These are phyloP conservation scores for Xylaria grammica DNA, from an alignment of 495 filamentous ascomycete species.

Conservation along the genomic window DNA sequence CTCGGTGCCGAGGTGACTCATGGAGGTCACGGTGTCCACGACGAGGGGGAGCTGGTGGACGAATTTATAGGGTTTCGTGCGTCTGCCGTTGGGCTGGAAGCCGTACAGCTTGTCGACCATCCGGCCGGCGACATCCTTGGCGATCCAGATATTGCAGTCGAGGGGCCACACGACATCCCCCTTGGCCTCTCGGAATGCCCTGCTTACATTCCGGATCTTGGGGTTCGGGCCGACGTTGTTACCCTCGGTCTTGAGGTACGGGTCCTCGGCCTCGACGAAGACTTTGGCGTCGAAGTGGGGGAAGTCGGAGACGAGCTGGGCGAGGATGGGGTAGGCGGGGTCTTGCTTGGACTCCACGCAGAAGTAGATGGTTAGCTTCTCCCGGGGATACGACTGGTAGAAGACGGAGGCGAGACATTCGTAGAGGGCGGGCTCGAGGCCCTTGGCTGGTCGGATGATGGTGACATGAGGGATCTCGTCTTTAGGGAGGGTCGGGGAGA, in stretches of 20 bases:
- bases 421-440: constrained; percentile 87
- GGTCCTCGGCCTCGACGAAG: constrained; percentile 88
- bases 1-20: constrained; percentile 40
- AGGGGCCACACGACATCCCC: constrained; percentile 93
- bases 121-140: constrained; percentile 73
- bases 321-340: constrained; percentile 76
- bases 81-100: constrained; percentile 46
- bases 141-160: constrained; percentile 96
- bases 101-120: constrained; percentile 90
- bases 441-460: constrained; percentile 91
- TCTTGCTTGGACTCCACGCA: constrained; percentile 81
- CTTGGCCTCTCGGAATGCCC: constrained; percentile 91
- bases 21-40: constrained; percentile 66
- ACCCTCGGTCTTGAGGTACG: constrained; percentile 61
- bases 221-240: constrained; percentile 89
- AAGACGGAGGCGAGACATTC: constrained; percentile 93
- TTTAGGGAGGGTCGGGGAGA: constrained; percentile 49
- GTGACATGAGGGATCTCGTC: constrained; percentile 79
- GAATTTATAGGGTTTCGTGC: constrained; percentile 77
- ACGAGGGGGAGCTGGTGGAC: constrained; percentile 93
- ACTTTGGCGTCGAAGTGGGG: constrained; percentile 74
- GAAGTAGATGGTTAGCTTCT: constrained; percentile 80
- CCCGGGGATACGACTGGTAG: constrained; percentile 75
- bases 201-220: constrained; percentile 96
- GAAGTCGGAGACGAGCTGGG: constrained; percentile 72